Base-by-base conservation (phyloP, 1,284 basidiomycete genomes). In the Trichosporon faecale region DNA sequence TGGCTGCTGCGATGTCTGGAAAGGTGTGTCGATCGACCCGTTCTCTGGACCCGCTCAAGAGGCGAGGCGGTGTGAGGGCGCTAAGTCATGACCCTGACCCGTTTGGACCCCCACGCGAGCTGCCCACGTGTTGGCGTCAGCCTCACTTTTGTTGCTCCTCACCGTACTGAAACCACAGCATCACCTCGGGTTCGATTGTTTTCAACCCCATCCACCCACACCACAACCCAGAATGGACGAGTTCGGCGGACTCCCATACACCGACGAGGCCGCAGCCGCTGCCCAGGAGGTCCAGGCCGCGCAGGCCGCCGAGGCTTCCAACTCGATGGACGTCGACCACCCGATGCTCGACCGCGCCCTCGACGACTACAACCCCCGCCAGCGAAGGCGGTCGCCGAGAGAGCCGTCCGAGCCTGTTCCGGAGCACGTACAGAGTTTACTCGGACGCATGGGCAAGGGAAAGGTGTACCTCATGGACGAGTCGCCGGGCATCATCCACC, bases 401-500 rank as follows among this genome's bases (percentile, higher is more conserved):
- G 65, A 66, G 7, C 65, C 68, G n/a, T 8, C 63, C 23, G 67
- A 64, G 27, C 72, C 69, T 7, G 69, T 82, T 3, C 80, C 81
- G 0, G 77, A 78, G 12, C 78, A 80, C 68, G 80, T 81, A 4
- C 69, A 76, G 68, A 64, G 67, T n/a, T 74, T 82, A 25, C 75
- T 82, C 75, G 76, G 77, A 1, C 70, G 81, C n/a, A 82, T 82
- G 81, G 73, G 76, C 1, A 72, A 75, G 66, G 77, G 77, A 16
- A 82, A 82, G 67, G 77, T 82, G 25, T 82, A 82, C 60, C 69
- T 82, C 16, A 70, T 79, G 55, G 81, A 82, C 21, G 80, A 82
- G 70, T 77, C 70, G 35, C 75, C 79, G 8, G 81, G 73, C 1
- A 77, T 82, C 60, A 63, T 81, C 6, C 76, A 79, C 73, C 66